Conservation (phyloP, 169 alveolate genomes). For the Babesia ovata region DNA sequence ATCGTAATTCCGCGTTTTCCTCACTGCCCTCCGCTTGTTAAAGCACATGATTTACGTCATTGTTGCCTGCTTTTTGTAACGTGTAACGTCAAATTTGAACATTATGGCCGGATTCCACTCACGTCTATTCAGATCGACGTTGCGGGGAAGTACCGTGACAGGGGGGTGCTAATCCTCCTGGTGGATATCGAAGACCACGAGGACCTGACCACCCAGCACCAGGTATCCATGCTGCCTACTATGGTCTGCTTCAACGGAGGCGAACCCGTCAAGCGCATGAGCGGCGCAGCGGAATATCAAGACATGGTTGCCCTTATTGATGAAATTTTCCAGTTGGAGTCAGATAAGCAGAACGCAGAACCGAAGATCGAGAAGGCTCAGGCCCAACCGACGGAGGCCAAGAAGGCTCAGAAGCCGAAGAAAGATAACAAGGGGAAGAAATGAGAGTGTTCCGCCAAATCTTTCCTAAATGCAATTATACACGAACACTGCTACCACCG, state of each 20-base stretch:
- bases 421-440: neutral
- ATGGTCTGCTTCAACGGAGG: constrained; percentile 41
- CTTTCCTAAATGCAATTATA: too few species aligned
- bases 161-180: constrained; percentile 32
- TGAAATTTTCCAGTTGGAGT: neutral
- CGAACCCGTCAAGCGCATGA: constrained; percentile 7
- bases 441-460: too few species aligned
- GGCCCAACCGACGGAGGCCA: neutral
- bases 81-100: too few species aligned
- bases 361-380: neutral
- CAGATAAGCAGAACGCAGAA: neutral
- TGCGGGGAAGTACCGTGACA: constrained; percentile 21
- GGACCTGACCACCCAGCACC: constrained; percentile 2
- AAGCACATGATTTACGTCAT: neutral
- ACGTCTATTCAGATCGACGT: constrained; percentile 8
- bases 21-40: too few species aligned
- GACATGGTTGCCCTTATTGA: constrained; percentile 36
- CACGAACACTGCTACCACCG: too few species aligned
- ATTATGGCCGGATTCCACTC: too few species aligned
- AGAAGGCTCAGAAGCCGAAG: neutral
- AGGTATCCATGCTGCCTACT: constrained; percentile 62
- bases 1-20: too few species aligned
- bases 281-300: constrained; percentile 39
- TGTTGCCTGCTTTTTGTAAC: too few species aligned
- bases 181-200: constrained; percentile 52